phyloP scores from a whole-genome alignment of 2,329 filamentous ascomycete species.

The Trichoderma endophyticum region DNA sequence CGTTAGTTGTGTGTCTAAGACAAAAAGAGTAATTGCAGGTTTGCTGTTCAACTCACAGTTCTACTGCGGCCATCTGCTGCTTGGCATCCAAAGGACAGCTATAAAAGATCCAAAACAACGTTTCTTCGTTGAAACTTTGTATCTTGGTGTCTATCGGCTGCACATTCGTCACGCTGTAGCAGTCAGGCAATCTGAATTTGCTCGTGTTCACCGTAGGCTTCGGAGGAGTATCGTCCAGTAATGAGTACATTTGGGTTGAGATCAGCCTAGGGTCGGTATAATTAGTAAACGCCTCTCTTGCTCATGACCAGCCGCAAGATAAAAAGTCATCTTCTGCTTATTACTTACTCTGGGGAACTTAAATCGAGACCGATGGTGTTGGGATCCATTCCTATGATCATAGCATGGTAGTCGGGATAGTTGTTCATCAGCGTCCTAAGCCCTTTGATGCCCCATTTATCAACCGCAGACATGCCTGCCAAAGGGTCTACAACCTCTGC shows the following conservation, averaged over 20 bases:
- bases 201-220: slow-evolving; percentile 50
- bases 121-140: slow-evolving; percentile 65
- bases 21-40: too few relatives aligned
- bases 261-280: slow-evolving; percentile 42
- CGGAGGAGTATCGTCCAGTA: slow-evolving; percentile 59
- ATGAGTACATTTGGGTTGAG: slow-evolving; percentile 58
- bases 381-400: slow-evolving; percentile 59
- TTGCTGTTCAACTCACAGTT: slow-evolving; percentile 49
- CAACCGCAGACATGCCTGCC: slow-evolving; percentile 57
- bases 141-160: slow-evolving; percentile 64
- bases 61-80: slow-evolving; percentile 60
- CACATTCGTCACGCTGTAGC: slow-evolving; percentile 65
- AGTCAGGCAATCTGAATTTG: slow-evolving; percentile 59
- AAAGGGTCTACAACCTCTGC: slow-evolving; percentile 55
- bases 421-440: slow-evolving; percentile 62
- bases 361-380: slow-evolving; percentile 56
- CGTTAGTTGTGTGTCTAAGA: slow-evolving; percentile 1
- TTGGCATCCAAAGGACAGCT: slow-evolving; percentile 61
- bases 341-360: slow-evolving; percentile 53
- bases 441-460: slow-evolving; percentile 65
- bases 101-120: slow-evolving; percentile 68
- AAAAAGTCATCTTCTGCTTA: too few relatives aligned
- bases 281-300: background rate
- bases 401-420: slow-evolving; percentile 59
- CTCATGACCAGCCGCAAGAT: background rate